Evolutionary conservation across 176 grass and related monocot species (phyloP).

Genomic region (Stipa capillata): DNA sequence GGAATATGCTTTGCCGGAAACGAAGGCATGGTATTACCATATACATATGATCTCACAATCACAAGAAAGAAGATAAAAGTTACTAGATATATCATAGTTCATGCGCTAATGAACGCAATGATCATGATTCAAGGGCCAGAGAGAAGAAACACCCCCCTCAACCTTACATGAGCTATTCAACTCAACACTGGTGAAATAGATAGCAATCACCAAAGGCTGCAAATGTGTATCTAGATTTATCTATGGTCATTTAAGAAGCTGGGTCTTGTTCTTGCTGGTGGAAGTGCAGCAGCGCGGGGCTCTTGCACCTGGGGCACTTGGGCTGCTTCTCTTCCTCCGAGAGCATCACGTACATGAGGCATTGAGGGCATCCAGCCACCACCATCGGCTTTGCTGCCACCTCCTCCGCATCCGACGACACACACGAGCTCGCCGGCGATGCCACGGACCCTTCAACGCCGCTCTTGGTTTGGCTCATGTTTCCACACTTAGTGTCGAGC

Average conservation of each 20-base stretch:
- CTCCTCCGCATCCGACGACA: constrained; percentile 30
- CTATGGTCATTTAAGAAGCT: background rate
- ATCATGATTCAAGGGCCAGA: background rate
- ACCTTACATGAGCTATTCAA: background rate
- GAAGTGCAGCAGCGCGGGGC: constrained; percentile 32
- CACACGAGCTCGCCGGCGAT: constrained; percentile 36
- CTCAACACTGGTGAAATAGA: background rate
- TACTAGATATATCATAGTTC: background rate
- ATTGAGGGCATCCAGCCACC: constrained; percentile 39
- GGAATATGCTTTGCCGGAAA: background rate
- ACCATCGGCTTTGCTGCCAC: constrained; percentile 21
- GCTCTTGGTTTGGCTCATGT: background rate
- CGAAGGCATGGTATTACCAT: background rate
- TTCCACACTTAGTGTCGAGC: background rate
- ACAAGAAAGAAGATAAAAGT: background rate
- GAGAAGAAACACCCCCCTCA: no score
- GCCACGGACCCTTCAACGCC: background rate
- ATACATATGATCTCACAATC: background rate
- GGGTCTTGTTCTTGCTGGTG: constrained; percentile 1
- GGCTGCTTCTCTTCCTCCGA: constrained; percentile 29
- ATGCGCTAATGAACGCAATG: no score
- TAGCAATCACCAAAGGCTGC: background rate
- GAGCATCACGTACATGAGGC: constrained; percentile 55
- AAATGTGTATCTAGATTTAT: no score
- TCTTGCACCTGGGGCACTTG: constrained; percentile 45